A percentile compares a stretch with the other conserved stretches of the same genome.
Evolutionary conservation across 345 rosid genomes (phyloP).

Genomic region (Camelina neglecta): DNA sequence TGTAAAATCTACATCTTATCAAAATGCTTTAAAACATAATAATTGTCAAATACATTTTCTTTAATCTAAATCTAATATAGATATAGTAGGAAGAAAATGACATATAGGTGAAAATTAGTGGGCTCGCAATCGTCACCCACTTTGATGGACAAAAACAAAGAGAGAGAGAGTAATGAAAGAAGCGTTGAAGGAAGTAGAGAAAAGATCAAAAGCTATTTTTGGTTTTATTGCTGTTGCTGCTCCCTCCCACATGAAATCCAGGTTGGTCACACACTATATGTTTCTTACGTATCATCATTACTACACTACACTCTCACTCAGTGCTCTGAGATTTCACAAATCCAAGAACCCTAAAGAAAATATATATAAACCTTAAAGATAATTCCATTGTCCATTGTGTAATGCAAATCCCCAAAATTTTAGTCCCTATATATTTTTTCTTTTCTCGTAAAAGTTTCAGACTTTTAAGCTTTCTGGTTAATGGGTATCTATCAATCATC

Average conservation of each 20-base stretch:
- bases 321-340: slow-evolving; percentile 39
- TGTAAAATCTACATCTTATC: not conserved
- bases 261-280: slow-evolving; percentile 40
- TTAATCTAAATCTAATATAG: not conserved
- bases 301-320: slow-evolving; percentile 20
- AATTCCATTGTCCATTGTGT: slow-evolving; percentile 29
- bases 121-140: slow-evolving; percentile 12
- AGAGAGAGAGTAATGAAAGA: slow-evolving; percentile 40
- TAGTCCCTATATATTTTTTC: slow-evolving; percentile 7
- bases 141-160: slow-evolving; percentile 13
- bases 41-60: not conserved
- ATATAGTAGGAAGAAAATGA: not conserved
- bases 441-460: slow-evolving; percentile 23
- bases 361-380: slow-evolving; percentile 22
- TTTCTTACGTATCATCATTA: slow-evolving; percentile 39
- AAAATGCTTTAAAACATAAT: not conserved
- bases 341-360: slow-evolving; percentile 38
- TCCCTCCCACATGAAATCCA: slow-evolving; percentile 40
- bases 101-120: not conserved
- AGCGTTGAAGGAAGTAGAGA: slow-evolving; percentile 37
- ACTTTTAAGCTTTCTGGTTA: slow-evolving; percentile 41
- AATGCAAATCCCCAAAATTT: slow-evolving; percentile 20
- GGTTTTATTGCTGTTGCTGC: slow-evolving; percentile 24
- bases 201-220: slow-evolving; percentile 21
- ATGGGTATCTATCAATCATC: slow-evolving; percentile 38